phyloP scores from a whole-genome alignment of 306 rosid species.

The Vigna reflexopilosa region DNA sequence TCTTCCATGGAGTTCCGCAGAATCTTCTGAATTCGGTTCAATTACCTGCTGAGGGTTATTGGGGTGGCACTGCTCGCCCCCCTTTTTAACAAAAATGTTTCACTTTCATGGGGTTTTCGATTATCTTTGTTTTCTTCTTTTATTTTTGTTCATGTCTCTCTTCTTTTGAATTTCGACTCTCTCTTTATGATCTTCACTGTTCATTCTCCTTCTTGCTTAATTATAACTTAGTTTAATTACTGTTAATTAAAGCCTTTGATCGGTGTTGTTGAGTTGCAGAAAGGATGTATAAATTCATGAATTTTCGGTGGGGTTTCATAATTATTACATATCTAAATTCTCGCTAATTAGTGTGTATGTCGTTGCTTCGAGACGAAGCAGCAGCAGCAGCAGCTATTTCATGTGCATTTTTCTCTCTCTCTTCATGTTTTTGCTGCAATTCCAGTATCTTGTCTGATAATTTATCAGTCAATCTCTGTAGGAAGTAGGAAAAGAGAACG shows the following conservation, averaged over 20 bases:
- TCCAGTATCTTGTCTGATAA: slow-evolving; percentile 59
- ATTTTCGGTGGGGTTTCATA: slow-evolving; percentile 49
- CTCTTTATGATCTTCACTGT: slow-evolving; percentile 44
- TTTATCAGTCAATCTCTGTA: slow-evolving; percentile 58
- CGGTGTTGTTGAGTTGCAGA: slow-evolving; percentile 55
- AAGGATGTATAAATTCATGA: slow-evolving; percentile 63
- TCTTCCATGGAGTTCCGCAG: slow-evolving; percentile 82
- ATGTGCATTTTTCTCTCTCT: slow-evolving; percentile 29
- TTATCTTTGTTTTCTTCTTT: slow-evolving; percentile 35
- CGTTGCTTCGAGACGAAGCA: slow-evolving; percentile 63
- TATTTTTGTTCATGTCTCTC: background rate
- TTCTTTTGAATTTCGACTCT: slow-evolving; percentile 6
- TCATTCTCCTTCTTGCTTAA: slow-evolving; percentile 59
- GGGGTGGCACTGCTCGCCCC: slow-evolving; percentile 79
- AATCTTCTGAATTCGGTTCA: slow-evolving; percentile 86
- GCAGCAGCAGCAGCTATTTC: slow-evolving; percentile 52
- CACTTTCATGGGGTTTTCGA: slow-evolving; percentile 28
- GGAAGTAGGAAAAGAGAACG: slow-evolving; percentile 31
- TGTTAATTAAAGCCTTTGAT: slow-evolving; percentile 57
- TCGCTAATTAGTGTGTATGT: slow-evolving; percentile 9
- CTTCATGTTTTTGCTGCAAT: slow-evolving; percentile 44
- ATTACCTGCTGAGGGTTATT: slow-evolving; percentile 80
- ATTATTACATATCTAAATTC: slow-evolving; percentile 13
- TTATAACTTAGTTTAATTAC: slow-evolving; percentile 51
- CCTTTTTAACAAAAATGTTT: slow-evolving; percentile 59